Base-by-base conservation (phyloP, 2,329 filamentous ascomycete genomes). In the Venturiaceae sp. region DNA sequence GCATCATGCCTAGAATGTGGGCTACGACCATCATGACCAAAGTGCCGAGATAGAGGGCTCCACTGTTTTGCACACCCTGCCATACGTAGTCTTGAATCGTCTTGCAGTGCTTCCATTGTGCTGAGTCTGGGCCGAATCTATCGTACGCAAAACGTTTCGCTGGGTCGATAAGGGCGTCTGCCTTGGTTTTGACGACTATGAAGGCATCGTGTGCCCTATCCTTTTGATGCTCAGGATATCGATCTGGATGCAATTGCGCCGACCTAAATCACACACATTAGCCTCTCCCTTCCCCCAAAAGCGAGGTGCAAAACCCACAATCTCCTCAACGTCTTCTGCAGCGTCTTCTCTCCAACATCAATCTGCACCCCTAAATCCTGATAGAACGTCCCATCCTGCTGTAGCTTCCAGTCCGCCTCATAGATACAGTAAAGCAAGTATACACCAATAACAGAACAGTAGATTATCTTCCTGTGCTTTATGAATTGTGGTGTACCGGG, bases 381-480 rank as follows among this genome's bases (percentile, higher is more conserved):
- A 75, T 96, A 97, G 75, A 88, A 96, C 71, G 90, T 85, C 19
- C 87, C 84, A 1, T 79, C 76, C 47, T 80, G 76, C 62, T 83
- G 86, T 30, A 96, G 80, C 62, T 90, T 84, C 75, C 88, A 84
- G 78, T 95, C 89, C 66, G 90, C 87, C 75, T 97, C 92, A 75
- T 92, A 94, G 66, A 97, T 84, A 52, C 91, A 96, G 78, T 96
- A 96, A 63, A 87, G 74, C 37, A 97, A 88, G 75, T 97, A 99
- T 61, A 83, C 75, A 53, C 86, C 78, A 55, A 97, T 86, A 66
- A 97, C 89, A 64, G 86, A 77, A 68, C 92, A 86, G 70, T 94
- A 85, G 69, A 96, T 92, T 65, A 84, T 83, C 60, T 88, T 87
- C 61, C 90, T 86, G 75, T 97, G 89, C 59, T 81, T 79, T 62